Evolutionary conservation across 805 yeast species (phyloP).

Genomic region (Wickerhamiella dianesei): DNA sequence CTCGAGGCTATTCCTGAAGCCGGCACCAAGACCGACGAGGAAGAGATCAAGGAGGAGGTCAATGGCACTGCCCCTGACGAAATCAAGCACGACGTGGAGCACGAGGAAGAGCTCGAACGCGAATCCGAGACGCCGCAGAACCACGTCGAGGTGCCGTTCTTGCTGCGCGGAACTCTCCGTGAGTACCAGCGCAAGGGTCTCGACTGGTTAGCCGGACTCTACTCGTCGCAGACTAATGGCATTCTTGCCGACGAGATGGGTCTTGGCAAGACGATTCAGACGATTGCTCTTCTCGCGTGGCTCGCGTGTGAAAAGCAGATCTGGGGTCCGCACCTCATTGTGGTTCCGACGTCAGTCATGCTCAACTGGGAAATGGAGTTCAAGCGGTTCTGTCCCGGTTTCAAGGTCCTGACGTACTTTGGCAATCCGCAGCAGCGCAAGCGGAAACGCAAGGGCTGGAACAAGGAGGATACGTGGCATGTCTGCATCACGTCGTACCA

Average conservation of each 20-base stretch:
- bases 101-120: constrained; percentile 5
- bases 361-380: constrained; percentile 99
- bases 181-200: constrained; percentile 92
- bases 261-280: constrained; percentile 87
- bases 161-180: constrained; percentile 67
- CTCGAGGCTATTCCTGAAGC: constrained; percentile 9
- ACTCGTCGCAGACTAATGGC: constrained; percentile 87
- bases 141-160: constrained; percentile 50
- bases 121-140: constrained; percentile 4
- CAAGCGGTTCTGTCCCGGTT: constrained; percentile 95
- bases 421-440: constrained; percentile 96
- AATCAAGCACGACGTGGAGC: constrained; percentile 9
- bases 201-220: constrained; percentile 91
- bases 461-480: constrained; percentile 87
- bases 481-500: constrained; percentile 96
- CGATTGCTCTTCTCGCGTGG: constrained; percentile 73
- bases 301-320: constrained; percentile 84
- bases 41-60: constrained; percentile 11
- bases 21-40: neutral
- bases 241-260: constrained; percentile 99
- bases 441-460: constrained; percentile 95
- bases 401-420: constrained; percentile 86
- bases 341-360: constrained; percentile 96
- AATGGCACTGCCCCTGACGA: constrained; percentile 6
- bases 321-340: constrained; percentile 97